phyloP scores from a whole-genome alignment of 2,329 filamentous ascomycete genomes.

The Fusarium haematococcum region DNA sequence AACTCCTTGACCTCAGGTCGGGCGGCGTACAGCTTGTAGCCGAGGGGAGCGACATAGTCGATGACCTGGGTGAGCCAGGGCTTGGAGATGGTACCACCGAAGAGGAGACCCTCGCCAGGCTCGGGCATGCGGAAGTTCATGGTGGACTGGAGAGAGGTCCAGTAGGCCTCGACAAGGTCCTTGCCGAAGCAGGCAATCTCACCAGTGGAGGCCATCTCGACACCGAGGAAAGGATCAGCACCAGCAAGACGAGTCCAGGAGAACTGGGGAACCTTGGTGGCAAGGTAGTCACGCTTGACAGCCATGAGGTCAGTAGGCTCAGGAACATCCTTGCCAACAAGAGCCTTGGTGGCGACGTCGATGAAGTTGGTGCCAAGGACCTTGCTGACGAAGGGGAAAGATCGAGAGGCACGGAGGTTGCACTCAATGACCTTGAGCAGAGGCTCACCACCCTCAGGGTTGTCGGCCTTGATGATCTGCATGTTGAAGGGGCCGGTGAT shows the following conservation, averaged over 20 bases:
- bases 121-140: slow-evolving; percentile 99
- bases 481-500: slow-evolving; percentile 99
- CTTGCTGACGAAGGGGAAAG: slow-evolving; percentile 98
- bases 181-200: slow-evolving; percentile 99
- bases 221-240: slow-evolving; percentile 95
- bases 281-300: slow-evolving; percentile 88
- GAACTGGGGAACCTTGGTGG: slow-evolving; percentile 98
- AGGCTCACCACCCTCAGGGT: slow-evolving; percentile 79
- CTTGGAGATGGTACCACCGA: slow-evolving; percentile 85
- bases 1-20: slow-evolving; percentile 84
- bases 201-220: slow-evolving; percentile 97
- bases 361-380: slow-evolving; percentile 97
- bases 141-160: slow-evolving; percentile 93
- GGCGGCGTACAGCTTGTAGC: slow-evolving; percentile 94
- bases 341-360: slow-evolving; percentile 91
- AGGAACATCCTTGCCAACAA: slow-evolving; percentile 87
- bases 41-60: slow-evolving; percentile 87
- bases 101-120: slow-evolving; percentile 93
- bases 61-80: slow-evolving; percentile 82
- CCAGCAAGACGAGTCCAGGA: slow-evolving; percentile 98
- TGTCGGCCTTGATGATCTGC: slow-evolving; percentile 96
- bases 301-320: slow-evolving; percentile 90
- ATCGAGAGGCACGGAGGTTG: slow-evolving; percentile 96
- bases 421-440: slow-evolving; percentile 97
- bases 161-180: slow-evolving; percentile 96